Base-by-base conservation (phyloP, 2,329 filamentous ascomycete species). In the Paramyrothecium sp. region DNA sequence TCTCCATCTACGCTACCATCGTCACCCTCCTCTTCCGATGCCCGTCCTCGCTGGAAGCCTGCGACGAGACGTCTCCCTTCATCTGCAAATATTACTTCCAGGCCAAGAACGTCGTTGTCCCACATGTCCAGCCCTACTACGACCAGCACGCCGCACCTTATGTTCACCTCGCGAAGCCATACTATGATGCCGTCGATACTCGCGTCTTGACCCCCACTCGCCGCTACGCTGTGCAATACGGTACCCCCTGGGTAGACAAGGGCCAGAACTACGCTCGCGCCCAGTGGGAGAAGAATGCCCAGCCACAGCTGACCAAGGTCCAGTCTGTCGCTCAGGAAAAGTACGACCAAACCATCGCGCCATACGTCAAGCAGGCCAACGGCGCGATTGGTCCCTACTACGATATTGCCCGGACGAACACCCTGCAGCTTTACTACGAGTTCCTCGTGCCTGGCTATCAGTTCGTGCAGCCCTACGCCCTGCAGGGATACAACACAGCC, bases 1-100 rank as follows among this genome's bases (percentile, higher is more conserved):
- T 97, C 49, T 73, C 88, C 57, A 89, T 91, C 20, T 99, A 94
- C 94, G 96, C 95, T 71, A 83, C 88, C 38, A 87, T 98, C 62
- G 73, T 92, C 60, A 95, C 90, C 22, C 78, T 95, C 56, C 75
- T 94, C 58, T 90, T 99, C 71, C 86, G 89, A 60, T 99, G 94
- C 72, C 94, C 94, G 13, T 79, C 87, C 3, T 85, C 84, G 10
- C 75, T 88, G 59, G 83, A 88, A 26, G 81, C 85, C 23, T 84
- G 95, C 67, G 83, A 85, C 65, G 84, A 89, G 23, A 75, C 81
- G 30, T 90, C 91, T 1, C 90, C 93, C 1, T 82, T 78, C 61
- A 84, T 98, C 60, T 99, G 95, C 83, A 88, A 88, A 68, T 88
- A 90, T 11, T 97, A 97, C 81, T 82, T 89, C 77, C 75, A 86